Percentiles rank a stretch among this genome's conserved stretches.
Conservation (phyloP, 2,329 filamentous ascomycete genomes). For the Colletotrichum aenigma region DNA sequence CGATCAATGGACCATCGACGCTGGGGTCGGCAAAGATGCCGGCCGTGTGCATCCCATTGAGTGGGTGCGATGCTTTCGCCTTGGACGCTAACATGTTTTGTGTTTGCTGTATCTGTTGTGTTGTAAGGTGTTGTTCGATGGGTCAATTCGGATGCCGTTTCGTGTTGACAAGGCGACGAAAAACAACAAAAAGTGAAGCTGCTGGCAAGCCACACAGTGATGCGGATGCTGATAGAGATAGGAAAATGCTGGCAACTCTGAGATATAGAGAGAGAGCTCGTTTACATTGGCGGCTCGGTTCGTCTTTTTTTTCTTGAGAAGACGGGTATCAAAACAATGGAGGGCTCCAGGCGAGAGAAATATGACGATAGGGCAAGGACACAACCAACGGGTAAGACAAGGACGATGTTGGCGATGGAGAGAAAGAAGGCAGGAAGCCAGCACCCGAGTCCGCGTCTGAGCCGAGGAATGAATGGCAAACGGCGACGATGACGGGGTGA, state of each 20-base stretch:
- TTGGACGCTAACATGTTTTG: slow-evolving; percentile 46
- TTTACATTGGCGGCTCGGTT: background rate
- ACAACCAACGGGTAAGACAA: background rate
- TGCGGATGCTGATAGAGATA: background rate
- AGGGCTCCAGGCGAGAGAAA: background rate
- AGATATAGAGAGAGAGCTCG: background rate
- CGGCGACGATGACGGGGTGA: background rate
- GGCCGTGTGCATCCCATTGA: slow-evolving; percentile 77
- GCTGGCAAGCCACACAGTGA: background rate
- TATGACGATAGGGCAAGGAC: background rate
- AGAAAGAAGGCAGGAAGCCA: background rate
- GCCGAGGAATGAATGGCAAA: slow-evolving; percentile 16
- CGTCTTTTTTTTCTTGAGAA: background rate
- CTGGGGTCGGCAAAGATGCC: slow-evolving; percentile 96
- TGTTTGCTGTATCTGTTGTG: background rate
- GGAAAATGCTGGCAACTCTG: background rate
- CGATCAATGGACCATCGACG: slow-evolving; percentile 90
- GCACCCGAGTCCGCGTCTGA: slow-evolving; percentile 2
- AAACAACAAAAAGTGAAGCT: background rate
- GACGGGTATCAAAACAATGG: slow-evolving; percentile 12
- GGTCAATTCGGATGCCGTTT: background rate
- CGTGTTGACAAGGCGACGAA: background rate
- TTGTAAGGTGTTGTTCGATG: background rate
- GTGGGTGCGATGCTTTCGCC: slow-evolving; percentile 54
- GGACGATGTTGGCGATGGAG: slow-evolving; percentile 3